phyloP scores from a whole-genome alignment of 2,329 filamentous ascomycete species.

The Tolypocladium cylindrosporum region DNA sequence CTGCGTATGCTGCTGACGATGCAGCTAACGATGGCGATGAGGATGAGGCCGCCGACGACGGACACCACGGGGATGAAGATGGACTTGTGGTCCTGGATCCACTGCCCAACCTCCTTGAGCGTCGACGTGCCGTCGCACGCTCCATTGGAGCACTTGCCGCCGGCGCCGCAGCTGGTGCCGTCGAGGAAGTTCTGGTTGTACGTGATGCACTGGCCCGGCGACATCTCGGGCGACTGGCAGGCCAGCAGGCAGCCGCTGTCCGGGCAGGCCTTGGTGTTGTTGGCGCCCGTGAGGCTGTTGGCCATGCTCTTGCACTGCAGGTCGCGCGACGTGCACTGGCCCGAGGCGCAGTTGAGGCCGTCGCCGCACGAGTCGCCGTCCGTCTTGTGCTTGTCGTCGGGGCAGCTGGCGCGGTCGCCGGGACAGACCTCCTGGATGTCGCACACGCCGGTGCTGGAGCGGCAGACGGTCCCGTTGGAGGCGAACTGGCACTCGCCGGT shows the following conservation, averaged over 20 bases:
- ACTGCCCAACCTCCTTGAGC: constrained; percentile 59
- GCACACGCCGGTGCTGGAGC: constrained; percentile 67
- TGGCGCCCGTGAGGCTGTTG: constrained; percentile 61
- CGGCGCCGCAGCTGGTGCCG: constrained; percentile 73
- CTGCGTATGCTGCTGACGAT: constrained; percentile 37
- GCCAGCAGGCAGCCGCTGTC: constrained; percentile 58
- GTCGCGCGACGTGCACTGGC: constrained; percentile 89
- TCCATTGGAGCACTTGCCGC: constrained; percentile 72
- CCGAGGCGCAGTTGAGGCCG: constrained; percentile 71
- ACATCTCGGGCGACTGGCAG: constrained; percentile 64
- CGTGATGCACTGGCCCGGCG: constrained; percentile 55
- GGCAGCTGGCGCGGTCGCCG: constrained; percentile 64
- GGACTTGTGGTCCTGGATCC: constrained; percentile 66
- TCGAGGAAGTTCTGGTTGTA: constrained; percentile 91
- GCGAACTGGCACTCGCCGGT: constrained; percentile 56
- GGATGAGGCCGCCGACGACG: constrained; percentile 61
- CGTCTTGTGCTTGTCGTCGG: constrained; percentile 55
- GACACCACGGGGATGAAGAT: constrained; percentile 73
- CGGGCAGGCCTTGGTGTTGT: constrained; percentile 71
- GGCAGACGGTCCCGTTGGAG: constrained; percentile 62
- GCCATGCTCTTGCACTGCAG: constrained; percentile 80
- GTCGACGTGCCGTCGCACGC: constrained; percentile 63
- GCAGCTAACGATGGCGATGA: constrained; percentile 62
- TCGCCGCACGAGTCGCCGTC: constrained; percentile 65
- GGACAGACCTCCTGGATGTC: constrained; percentile 79